Conservation (phyloP, 257 asterid genomes). For the Nicotiana paniculata region DNA sequence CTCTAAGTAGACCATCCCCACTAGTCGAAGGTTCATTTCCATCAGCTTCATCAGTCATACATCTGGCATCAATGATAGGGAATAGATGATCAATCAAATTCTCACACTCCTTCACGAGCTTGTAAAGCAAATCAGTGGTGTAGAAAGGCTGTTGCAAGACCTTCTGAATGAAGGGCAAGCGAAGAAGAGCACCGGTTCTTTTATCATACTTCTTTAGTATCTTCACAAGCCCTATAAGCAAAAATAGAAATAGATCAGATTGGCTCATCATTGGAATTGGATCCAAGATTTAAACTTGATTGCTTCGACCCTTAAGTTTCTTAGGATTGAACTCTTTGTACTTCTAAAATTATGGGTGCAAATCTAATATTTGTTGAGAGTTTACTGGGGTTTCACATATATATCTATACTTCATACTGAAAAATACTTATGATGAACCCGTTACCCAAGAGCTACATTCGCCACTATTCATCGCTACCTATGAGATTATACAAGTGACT, state of each 20-base stretch:
- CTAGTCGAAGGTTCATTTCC: conserved; percentile 45
- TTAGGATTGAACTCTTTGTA: neutral
- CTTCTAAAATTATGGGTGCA: neutral
- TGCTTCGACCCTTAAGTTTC: neutral
- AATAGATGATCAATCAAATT: conserved; percentile 68
- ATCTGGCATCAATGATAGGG: conserved; percentile 30
- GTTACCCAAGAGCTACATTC: neutral
- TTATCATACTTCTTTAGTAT: conserved; percentile 89
- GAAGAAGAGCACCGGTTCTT: conserved; percentile 88
- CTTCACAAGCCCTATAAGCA: conserved; percentile 64
- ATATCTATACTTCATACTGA: too few species aligned
- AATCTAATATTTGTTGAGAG: neutral
- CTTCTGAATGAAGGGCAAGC: conserved; percentile 87
- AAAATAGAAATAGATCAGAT: neutral
- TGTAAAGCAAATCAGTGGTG: conserved; percentile 73
- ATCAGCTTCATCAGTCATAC: conserved; percentile 18
- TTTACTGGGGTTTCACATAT: neutral
- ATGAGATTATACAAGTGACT: neutral
- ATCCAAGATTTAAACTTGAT: neutral
- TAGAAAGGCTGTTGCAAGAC: conserved; percentile 90
- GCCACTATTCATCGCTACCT: neutral
- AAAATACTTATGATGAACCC: neutral
- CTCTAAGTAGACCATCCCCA: conserved; percentile 27
- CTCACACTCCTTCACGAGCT: conserved; percentile 90
- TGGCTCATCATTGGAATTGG: neutral